These are phyloP conservation scores for Eleusine indica DNA, from an alignment of 176 grass and related monocot genomes.

Conservation along the genomic window DNA sequence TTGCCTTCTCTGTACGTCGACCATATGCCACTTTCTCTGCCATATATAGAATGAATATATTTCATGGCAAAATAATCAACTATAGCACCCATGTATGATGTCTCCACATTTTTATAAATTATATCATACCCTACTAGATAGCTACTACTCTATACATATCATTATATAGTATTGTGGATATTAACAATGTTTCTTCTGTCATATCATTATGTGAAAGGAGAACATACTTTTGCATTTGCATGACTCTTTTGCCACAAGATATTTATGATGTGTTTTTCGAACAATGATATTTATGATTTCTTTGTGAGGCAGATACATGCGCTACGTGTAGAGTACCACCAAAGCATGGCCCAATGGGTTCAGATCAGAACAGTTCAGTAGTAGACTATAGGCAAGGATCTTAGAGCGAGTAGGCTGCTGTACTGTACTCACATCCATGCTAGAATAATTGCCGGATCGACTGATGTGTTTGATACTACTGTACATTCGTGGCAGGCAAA, in stretches of 20 bases:
- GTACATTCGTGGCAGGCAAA: neutral
- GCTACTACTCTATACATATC: too few species aligned
- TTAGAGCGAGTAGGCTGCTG: neutral
- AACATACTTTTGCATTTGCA: too few species aligned
- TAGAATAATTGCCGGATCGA: neutral
- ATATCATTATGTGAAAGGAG: neutral
- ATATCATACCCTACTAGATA: too few species aligned
- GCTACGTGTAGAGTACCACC: neutral
- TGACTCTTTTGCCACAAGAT: neutral
- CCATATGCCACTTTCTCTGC: too few species aligned
- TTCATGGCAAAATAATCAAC: too few species aligned
- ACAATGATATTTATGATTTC: neutral
- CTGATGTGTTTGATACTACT: neutral
- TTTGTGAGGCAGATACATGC: neutral
- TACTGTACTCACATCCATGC: neutral
- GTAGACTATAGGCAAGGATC: neutral
- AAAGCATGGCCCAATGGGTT: neutral
- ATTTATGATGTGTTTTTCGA: neutral
- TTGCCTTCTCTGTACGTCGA: too few species aligned
- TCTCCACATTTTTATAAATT: too few species aligned
- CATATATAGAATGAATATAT: too few species aligned
- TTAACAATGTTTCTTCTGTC: neutral
- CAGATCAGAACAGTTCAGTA: conserved; percentile 3
- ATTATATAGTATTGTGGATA: neutral
- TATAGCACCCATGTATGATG: too few species aligned